Percentiles rank a stretch among this genome's conserved stretches.
phyloP scores from a whole-genome alignment of 768 basidiomycete species.

The Russula brevipes region DNA sequence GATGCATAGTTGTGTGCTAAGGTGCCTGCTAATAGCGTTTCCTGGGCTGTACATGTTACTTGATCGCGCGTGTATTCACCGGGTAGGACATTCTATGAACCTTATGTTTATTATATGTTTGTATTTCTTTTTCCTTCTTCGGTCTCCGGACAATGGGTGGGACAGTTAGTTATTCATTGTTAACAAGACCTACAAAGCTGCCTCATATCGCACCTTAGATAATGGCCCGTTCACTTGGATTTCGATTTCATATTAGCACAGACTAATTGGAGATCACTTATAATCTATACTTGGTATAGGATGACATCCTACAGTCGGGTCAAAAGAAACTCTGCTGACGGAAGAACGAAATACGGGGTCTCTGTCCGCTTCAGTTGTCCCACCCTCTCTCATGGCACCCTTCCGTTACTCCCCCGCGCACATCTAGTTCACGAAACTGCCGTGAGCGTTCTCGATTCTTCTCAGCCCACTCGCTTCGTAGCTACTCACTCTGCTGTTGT shows the following conservation, averaged over 20 bases:
- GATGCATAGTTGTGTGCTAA: constrained; percentile 21
- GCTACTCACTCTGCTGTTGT: too few species aligned
- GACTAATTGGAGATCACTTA: background rate
- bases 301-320: too few species aligned
- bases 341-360: too few species aligned
- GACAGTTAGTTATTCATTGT: background rate
- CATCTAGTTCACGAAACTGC: too few species aligned
- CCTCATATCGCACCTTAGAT: background rate
- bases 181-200: background rate
- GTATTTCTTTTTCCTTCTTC: background rate
- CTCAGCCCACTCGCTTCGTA: too few species aligned
- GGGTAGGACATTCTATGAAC: constrained; percentile 32
- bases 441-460: too few species aligned
- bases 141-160: background rate
- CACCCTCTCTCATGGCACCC: too few species aligned
- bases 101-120: constrained; percentile 1
- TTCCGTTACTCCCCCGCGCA: too few species aligned
- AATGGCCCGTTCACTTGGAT: background rate
- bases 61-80: constrained; percentile 47
- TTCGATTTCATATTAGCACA: background rate
- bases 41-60: constrained; percentile 52
- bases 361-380: too few species aligned
- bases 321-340: too few species aligned
- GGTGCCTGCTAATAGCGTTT: constrained; percentile 41
- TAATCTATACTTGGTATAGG: too few species aligned